phyloP scores from a whole-genome alignment of 495 filamentous ascomycete genomes.

The Aspergillus nanangensis region DNA sequence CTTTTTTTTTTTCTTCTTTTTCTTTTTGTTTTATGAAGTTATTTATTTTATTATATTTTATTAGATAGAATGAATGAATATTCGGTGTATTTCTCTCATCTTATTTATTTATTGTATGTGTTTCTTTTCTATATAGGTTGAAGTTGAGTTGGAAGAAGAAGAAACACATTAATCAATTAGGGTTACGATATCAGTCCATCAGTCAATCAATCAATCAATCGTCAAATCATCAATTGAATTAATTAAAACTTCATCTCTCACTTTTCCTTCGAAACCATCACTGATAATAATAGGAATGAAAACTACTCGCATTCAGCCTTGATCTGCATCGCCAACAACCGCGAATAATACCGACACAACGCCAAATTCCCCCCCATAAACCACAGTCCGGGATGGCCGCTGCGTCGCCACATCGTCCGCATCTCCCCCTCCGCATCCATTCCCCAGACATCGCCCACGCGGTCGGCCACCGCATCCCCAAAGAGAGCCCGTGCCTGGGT shows the following conservation, averaged over 20 bases:
- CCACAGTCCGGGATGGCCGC: slow-evolving; percentile 75
- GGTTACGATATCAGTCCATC: too few species aligned
- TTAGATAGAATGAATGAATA: too few species aligned
- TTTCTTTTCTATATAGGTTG: too few species aligned
- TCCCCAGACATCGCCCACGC: slow-evolving; percentile 70
- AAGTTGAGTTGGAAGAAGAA: too few species aligned
- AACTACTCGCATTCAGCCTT: too few species aligned
- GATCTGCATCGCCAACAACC: slow-evolving; percentile 71
- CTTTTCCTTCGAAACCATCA: too few species aligned
- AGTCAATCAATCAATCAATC: too few species aligned
- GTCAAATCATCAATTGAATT: too few species aligned
- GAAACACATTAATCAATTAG: too few species aligned
- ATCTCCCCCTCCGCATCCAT: slow-evolving; percentile 74
- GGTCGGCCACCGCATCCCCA: slow-evolving; percentile 64
- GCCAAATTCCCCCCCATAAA: slow-evolving; percentile 80
- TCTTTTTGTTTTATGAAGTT: not conserved
- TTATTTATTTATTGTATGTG: too few species aligned
- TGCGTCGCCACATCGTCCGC: slow-evolving; percentile 64
- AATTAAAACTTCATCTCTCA: too few species aligned
- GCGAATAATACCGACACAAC: slow-evolving; percentile 67
- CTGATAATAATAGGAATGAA: too few species aligned
- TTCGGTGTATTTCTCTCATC: not conserved
- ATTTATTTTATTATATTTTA: not conserved
- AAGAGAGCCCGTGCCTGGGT: slow-evolving; percentile 57
- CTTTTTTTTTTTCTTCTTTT: slow-evolving; percentile 1